Conservation (phyloP, 2,329 filamentous ascomycete species). For the Stagonosporopsis cucurbitacearum region DNA sequence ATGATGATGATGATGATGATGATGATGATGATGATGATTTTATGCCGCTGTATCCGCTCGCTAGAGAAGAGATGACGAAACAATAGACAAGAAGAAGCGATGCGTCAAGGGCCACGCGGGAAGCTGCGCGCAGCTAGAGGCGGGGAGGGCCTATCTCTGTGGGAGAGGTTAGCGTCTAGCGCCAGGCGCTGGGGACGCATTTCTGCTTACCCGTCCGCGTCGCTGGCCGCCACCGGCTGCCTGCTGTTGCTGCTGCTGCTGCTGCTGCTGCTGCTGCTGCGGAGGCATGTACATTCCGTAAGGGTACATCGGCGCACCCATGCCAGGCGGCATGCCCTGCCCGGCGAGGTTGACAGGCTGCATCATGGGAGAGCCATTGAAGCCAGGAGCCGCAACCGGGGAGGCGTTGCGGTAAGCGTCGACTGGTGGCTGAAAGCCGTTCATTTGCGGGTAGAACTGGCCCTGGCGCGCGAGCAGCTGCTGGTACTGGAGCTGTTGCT, state of each 20-base stretch:
- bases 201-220: conserved; percentile 59
- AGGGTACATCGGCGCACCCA: conserved; percentile 53
- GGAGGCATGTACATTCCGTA: conserved; percentile 61
- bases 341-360: conserved; percentile 55
- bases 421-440: conserved; percentile 51
- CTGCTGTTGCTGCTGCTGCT: conserved; percentile 43
- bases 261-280: conserved; percentile 49
- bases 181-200: conserved; percentile 28
- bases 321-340: conserved; percentile 42
- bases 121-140: conserved; percentile 5
- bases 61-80: conserved; percentile 26
- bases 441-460: conserved; percentile 56
- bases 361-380: conserved; percentile 54
- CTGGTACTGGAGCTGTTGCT: conserved; percentile 64
- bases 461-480: conserved; percentile 59
- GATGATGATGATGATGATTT: conserved; percentile 15
- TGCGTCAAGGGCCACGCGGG: conserved; percentile 6
- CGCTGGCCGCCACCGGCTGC: conserved; percentile 58
- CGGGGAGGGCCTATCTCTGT: conserved; percentile 35
- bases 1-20: neutral
- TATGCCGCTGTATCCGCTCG: conserved; percentile 27
- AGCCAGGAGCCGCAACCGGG: conserved; percentile 51
- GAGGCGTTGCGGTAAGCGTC: conserved; percentile 53
- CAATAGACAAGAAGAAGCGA: conserved; percentile 24
- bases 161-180: conserved; percentile 31